Conservation (phyloP, 2,329 filamentous ascomycete species). For the Apiospora arundinis region DNA sequence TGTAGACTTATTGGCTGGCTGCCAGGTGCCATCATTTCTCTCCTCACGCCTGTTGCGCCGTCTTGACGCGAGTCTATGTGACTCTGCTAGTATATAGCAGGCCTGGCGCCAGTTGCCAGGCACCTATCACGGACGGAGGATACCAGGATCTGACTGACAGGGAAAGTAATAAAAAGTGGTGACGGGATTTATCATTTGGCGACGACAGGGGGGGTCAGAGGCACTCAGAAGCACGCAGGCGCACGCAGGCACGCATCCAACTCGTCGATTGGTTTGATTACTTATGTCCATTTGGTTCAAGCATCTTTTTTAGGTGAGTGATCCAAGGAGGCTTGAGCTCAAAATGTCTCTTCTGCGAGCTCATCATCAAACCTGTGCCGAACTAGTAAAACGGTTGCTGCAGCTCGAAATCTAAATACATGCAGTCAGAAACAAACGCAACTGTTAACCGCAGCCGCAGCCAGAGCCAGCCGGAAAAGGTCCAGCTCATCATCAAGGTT, state of each 20-base stretch:
- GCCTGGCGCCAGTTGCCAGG: background rate
- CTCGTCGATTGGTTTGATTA: constrained; percentile 18
- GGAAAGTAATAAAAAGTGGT: constrained; percentile 8
- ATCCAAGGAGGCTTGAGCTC: constrained; percentile 3
- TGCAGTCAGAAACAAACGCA: constrained; percentile 10
- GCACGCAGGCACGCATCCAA: background rate
- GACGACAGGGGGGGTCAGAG: constrained; percentile 9
- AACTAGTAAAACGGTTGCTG: constrained; percentile 13
- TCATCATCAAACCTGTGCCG: constrained; percentile 15
- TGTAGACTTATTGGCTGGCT: constrained; percentile 10
- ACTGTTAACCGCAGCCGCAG: background rate
- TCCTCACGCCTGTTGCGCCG: background rate
- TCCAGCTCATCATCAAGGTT: constrained; percentile 5
- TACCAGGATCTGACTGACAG: constrained; percentile 11
- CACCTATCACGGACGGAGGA: background rate
- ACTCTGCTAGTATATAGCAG: background rate
- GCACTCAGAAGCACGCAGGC: too few species aligned
- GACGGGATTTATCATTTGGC: constrained; percentile 16
- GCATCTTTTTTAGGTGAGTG: background rate
- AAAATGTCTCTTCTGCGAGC: constrained; percentile 7
- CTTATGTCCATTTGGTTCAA: background rate
- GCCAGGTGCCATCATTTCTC: constrained; percentile 11
- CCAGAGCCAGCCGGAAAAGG: background rate
- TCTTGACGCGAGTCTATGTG: background rate
- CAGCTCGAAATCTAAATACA: constrained; percentile 11